Evolutionary conservation across 2,329 filamentous ascomycete species (phyloP).

Genomic region (Escovopsis weberi): DNA sequence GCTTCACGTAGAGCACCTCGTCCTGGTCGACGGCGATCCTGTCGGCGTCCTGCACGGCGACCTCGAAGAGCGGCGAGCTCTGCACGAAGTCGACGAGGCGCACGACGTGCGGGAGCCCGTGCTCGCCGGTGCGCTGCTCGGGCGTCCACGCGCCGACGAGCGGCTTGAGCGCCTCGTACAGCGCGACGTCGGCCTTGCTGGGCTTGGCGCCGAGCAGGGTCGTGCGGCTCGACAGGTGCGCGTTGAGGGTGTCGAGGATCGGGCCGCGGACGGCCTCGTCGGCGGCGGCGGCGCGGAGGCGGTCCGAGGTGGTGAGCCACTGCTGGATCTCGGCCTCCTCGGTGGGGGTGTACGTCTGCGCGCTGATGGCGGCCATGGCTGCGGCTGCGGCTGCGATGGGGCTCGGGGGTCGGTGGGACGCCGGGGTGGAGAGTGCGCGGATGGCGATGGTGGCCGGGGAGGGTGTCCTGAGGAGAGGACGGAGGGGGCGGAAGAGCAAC

Average conservation of each 20-base stretch:
- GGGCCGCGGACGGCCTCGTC: slow-evolving; percentile 43
- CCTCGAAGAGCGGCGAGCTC: slow-evolving; percentile 62
- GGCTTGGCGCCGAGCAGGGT: slow-evolving; percentile 84
- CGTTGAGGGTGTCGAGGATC: slow-evolving; percentile 68
- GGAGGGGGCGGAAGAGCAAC: slow-evolving; percentile 27
- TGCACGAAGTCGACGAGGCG: slow-evolving; percentile 90
- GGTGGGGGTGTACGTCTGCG: slow-evolving; percentile 55
- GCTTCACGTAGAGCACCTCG: slow-evolving; percentile 75
- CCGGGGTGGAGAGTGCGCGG: not conserved
- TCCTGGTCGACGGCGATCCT: slow-evolving; percentile 69
- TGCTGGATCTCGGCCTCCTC: slow-evolving; percentile 81
- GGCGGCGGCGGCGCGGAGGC: slow-evolving; percentile 42
- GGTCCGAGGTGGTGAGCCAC: slow-evolving; percentile 68
- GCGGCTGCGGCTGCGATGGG: slow-evolving; percentile 9
- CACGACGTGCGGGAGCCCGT: slow-evolving; percentile 81
- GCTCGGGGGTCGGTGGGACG: too few relatives aligned
- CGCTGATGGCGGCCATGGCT: slow-evolving; percentile 52
- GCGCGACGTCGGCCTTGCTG: slow-evolving; percentile 69
- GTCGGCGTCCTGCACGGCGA: slow-evolving; percentile 54
- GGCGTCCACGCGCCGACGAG: slow-evolving; percentile 64
- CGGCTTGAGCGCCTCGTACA: slow-evolving; percentile 67
- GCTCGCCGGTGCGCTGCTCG: slow-evolving; percentile 79
- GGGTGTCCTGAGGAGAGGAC: slow-evolving; percentile 21
- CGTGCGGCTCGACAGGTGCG: slow-evolving; percentile 74
- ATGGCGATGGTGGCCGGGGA: slow-evolving; percentile 19